Evolutionary conservation across 164 flowering plant genomes (phyloP).

Genomic region (Platanus orientalis): DNA sequence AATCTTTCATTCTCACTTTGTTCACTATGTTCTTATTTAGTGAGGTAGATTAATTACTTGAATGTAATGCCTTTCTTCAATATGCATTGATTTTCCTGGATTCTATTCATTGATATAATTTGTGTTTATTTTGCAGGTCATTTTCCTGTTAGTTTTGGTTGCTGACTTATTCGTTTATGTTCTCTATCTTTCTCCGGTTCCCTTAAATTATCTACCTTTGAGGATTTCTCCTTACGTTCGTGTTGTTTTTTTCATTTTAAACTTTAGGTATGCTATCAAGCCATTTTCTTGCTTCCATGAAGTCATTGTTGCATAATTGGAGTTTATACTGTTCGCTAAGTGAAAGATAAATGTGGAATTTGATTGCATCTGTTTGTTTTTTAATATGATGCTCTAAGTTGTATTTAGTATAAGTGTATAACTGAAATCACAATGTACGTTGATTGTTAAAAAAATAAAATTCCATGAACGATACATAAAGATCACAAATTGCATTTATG

Average conservation of each 20-base stretch:
- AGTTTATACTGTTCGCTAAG: not conserved
- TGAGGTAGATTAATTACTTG: not conserved
- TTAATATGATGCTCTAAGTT: too few relatives aligned
- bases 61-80: not conserved
- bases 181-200: constrained; percentile 59
- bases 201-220: constrained; percentile 58
- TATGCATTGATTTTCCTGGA: not conserved
- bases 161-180: constrained; percentile 61
- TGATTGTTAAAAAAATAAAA: too few relatives aligned
- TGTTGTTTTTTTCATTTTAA: constrained; percentile 64
- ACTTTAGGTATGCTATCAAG: constrained; percentile 45
- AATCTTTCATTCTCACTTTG: not conserved
- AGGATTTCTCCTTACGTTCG: constrained; percentile 87
- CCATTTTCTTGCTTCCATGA: not conserved
- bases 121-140: constrained; percentile 46
- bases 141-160: constrained; percentile 52
- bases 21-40: not conserved
- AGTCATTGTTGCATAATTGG: not conserved
- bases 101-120: constrained; percentile 1
- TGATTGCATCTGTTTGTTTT: too few relatives aligned
- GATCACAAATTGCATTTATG: too few relatives aligned
- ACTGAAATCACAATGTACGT: too few relatives aligned
- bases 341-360: not conserved
- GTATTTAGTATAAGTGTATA: too few relatives aligned
- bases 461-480: too few relatives aligned